Percentiles rank a stretch among this genome's conserved stretches.
Conservation (phyloP, 192 early-diverging fungal genomes). For the Coemansia sp. region DNA sequence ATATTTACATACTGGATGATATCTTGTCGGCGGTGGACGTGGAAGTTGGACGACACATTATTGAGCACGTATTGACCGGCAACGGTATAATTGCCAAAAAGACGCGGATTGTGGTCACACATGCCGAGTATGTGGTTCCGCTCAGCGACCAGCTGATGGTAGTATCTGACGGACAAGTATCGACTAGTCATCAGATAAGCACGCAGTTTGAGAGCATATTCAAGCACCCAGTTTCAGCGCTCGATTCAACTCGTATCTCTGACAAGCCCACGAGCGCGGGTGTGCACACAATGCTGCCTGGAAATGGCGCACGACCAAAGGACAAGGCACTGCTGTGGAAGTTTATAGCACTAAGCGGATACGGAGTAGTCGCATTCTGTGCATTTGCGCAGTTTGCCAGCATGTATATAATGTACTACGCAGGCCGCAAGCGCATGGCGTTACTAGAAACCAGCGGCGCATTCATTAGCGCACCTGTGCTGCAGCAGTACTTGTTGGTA, state of each 20-base stretch:
- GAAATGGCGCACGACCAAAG: background rate
- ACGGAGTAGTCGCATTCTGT: background rate
- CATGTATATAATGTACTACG: constrained; percentile 13
- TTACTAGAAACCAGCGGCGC: constrained; percentile 3
- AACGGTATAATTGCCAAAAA: constrained; percentile 23
- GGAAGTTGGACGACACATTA: constrained; percentile 24
- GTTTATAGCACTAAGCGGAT: constrained; percentile 14
- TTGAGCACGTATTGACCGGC: constrained; percentile 26
- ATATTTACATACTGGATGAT: constrained; percentile 47
- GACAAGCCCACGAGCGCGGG: background rate
- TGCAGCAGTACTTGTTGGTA: constrained; percentile 2
- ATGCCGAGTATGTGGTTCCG: constrained; percentile 42
- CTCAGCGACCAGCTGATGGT: constrained; percentile 25
- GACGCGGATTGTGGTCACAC: constrained; percentile 37
- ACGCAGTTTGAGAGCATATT: background rate
- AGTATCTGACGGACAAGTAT: constrained; percentile 3
- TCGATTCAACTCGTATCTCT: background rate
- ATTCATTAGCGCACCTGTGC: background rate
- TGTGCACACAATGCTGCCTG: constrained; percentile 12
- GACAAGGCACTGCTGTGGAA: background rate
- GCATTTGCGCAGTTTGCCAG: constrained; percentile 6
- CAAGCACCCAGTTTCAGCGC: background rate
- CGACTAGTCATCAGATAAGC: background rate
- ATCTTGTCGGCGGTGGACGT: constrained; percentile 36
- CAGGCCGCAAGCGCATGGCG: constrained; percentile 9